phyloP scores from a whole-genome alignment of 169 alveolate species.

The Eimeria acervulina region DNA sequence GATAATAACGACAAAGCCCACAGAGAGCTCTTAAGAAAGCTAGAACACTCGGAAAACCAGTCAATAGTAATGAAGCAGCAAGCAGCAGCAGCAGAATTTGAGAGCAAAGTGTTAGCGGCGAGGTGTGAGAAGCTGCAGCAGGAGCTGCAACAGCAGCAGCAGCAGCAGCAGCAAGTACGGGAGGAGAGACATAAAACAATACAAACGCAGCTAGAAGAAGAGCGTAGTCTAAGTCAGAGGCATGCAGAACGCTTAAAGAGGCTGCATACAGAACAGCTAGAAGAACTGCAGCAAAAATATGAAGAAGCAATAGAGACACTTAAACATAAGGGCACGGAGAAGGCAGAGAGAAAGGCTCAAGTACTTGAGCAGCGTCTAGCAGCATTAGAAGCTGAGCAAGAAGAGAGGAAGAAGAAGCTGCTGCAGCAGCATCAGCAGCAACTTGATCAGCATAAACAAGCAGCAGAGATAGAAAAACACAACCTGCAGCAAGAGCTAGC shows the following conservation, averaged over 20 bases:
- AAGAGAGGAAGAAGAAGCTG: not conserved
- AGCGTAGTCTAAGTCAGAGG: not conserved
- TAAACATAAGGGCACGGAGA: slow-evolving; percentile 1
- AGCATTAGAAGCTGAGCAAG: slow-evolving; percentile 12
- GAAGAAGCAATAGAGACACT: slow-evolving; percentile 30
- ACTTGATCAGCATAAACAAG: not conserved
- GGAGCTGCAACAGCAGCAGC: slow-evolving; percentile 23
- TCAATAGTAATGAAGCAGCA: slow-evolving; percentile 34
- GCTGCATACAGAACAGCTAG: slow-evolving; percentile 58
- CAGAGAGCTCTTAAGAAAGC: slow-evolving; percentile 15
- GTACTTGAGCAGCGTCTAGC: slow-evolving; percentile 24
- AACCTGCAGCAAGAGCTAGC: not conserved
- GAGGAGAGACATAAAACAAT: slow-evolving; percentile 1
- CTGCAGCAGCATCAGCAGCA: slow-evolving; percentile 50
- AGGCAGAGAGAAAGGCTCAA: slow-evolving; percentile 21
- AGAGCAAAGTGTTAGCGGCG: slow-evolving; percentile 1
- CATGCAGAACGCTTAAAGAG: slow-evolving; percentile 32
- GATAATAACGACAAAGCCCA: slow-evolving; percentile 14
- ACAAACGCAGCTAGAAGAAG: slow-evolving; percentile 33
- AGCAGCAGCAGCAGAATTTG: slow-evolving; percentile 63
- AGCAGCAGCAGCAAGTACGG: slow-evolving; percentile 10
- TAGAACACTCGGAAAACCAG: not conserved
- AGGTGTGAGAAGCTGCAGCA: slow-evolving; percentile 34
- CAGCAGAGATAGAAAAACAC: not conserved
- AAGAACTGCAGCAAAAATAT: slow-evolving; percentile 36